These are phyloP conservation scores for Leucocoprinus leucothites DNA, from an alignment of 768 basidiomycete genomes.

Conservation along the genomic window DNA sequence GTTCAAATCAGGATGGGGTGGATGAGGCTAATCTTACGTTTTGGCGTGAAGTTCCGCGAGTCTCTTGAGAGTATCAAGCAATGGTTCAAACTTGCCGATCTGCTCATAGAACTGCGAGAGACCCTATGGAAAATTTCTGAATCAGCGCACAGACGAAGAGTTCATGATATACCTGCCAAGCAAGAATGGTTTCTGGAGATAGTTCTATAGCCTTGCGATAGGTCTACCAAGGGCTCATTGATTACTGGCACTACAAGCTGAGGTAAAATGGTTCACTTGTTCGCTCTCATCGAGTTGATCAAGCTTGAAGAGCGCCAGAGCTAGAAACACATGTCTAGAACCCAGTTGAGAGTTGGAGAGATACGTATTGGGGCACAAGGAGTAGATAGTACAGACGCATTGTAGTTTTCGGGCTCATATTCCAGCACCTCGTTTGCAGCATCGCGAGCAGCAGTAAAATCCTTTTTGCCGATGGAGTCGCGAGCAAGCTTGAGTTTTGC, in stretches of 20 bases:
- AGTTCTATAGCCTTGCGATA: slow-evolving; percentile 75
- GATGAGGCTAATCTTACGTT: slow-evolving; percentile 39
- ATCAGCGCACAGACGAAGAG: slow-evolving; percentile 12
- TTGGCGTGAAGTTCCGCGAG: slow-evolving; percentile 59
- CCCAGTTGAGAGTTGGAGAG: too few species aligned
- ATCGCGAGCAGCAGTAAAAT: slow-evolving; percentile 65
- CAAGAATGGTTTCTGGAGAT: slow-evolving; percentile 69
- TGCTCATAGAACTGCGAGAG: slow-evolving; percentile 71
- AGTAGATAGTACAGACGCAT: slow-evolving; percentile 58
- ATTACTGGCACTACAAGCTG: slow-evolving; percentile 10
- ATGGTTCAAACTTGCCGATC: slow-evolving; percentile 53
- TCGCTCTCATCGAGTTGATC: slow-evolving; percentile 73
- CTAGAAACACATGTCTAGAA: slow-evolving; percentile 80
- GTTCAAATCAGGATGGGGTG: not conserved
- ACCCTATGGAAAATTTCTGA: slow-evolving; percentile 45
- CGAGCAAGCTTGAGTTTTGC: slow-evolving; percentile 76
- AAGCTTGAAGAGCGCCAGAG: slow-evolving; percentile 74
- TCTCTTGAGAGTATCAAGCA: slow-evolving; percentile 48
- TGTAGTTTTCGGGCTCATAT: slow-evolving; percentile 81
- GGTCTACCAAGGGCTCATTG: slow-evolving; percentile 38
- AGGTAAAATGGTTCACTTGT: slow-evolving; percentile 55
- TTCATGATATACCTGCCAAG: slow-evolving; percentile 70
- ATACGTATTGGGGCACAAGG: not conserved
- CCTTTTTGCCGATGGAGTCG: slow-evolving; percentile 72
- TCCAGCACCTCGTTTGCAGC: slow-evolving; percentile 65